phyloP scores from a whole-genome alignment of 2,329 filamentous ascomycete genomes.

The Colletotrichum lupini region DNA sequence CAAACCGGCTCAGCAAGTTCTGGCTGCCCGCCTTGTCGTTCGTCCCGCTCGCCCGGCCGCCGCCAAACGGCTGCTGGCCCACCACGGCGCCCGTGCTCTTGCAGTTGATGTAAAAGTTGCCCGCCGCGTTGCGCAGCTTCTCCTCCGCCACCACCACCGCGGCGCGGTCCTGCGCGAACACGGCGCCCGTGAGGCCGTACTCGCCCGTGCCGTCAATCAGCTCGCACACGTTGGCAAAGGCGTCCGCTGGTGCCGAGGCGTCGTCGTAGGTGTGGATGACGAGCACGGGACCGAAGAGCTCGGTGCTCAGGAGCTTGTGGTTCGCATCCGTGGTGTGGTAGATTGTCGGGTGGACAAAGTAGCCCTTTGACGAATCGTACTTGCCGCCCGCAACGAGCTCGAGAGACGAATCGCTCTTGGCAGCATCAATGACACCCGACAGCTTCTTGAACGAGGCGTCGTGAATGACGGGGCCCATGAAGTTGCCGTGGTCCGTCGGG shows the following conservation, averaged over 20 bases:
- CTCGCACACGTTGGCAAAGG: slow-evolving; percentile 69
- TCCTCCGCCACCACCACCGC: slow-evolving; percentile 77
- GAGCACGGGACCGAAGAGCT: slow-evolving; percentile 86
- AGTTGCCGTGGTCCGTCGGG: slow-evolving; percentile 77
- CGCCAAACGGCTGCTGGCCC: slow-evolving; percentile 79
- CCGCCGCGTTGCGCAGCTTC: slow-evolving; percentile 76
- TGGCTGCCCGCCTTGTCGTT: slow-evolving; percentile 79
- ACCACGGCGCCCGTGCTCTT: slow-evolving; percentile 82
- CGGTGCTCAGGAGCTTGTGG: slow-evolving; percentile 79
- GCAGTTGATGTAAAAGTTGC: slow-evolving; percentile 90
- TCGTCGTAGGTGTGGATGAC: slow-evolving; percentile 84
- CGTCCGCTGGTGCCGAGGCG: slow-evolving; percentile 57
- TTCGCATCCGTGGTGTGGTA: slow-evolving; percentile 79
- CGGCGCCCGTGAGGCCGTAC: slow-evolving; percentile 81
- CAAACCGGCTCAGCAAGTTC: slow-evolving; percentile 73
- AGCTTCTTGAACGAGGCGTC: slow-evolving; percentile 85
- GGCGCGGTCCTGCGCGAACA: slow-evolving; percentile 78
- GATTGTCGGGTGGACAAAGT: slow-evolving; percentile 86
- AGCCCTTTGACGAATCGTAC: slow-evolving; percentile 82
- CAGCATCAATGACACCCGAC: slow-evolving; percentile 78
- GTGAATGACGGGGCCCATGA: slow-evolving; percentile 90
- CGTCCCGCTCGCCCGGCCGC: slow-evolving; percentile 74
- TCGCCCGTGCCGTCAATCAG: slow-evolving; percentile 78
- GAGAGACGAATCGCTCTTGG: slow-evolving; percentile 80
- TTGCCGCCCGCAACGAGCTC: slow-evolving; percentile 80